Base-by-base conservation (phyloP, 179 eudicot genomes). In the Camellia oleifera region DNA sequence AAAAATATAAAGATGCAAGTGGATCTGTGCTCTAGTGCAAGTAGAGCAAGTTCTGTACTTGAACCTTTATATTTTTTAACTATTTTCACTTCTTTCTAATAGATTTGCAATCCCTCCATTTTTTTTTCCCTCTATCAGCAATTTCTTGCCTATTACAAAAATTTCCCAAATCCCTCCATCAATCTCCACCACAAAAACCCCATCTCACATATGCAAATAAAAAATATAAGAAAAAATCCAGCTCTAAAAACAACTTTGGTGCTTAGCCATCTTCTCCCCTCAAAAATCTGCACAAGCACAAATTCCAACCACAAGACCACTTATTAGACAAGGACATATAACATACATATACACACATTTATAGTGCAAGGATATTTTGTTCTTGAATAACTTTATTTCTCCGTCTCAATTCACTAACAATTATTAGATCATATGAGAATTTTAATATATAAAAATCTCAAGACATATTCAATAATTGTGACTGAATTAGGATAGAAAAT, bases 201-300 rank as follows among this genome's bases (percentile, higher is more conserved):
- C 9, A 26, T 17, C 46, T 42, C 12, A 70, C 53, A 45, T 74
- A n/a, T 53, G 10, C 26, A 61, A 40, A 50, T 61, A 7, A 40
- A 26, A 81, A 73, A 61, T 56, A 58, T 15, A 63, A 42, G 26
- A 56, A 75, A 54, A 44, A 48, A 65, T 80, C 81, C 69, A 82
- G 82, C 88, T 75, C 81, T 26, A 80, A 81, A 69, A 86, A 74
- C 40, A 72, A 50, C 56, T 56, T 76, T 74, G 62, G 62, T 69
- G 48, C 50, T 42, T 42, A 3, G 3, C 84, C 88, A 78, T 67
- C 87, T 62, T 75, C 78, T 77, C 65, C 81, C 77, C 76, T 91
- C 86, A 91, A 75, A 45, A 87, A 89, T 92, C 97, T 92, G 92
- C 90, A 89, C 9, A 85, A 81, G 72, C 79, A 78, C 72, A 85